Percentiles rank a stretch among this genome's conserved stretches.
These are phyloP conservation scores for Apiospora rasikravindrae DNA, from an alignment of 2,329 filamentous ascomycete species.

Conservation along the genomic window DNA sequence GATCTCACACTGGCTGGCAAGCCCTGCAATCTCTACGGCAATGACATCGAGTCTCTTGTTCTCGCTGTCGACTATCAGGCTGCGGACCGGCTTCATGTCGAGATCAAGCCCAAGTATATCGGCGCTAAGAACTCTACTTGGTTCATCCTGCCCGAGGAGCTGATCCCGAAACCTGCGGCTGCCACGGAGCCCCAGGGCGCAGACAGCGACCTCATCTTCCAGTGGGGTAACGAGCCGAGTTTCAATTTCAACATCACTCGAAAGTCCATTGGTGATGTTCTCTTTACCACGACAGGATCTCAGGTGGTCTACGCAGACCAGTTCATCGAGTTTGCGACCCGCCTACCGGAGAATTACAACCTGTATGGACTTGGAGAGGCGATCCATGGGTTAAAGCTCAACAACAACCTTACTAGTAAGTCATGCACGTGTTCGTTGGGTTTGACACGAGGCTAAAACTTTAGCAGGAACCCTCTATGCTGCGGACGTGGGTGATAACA, in stretches of 20 bases:
- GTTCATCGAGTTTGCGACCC: conserved; percentile 74
- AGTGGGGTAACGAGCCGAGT: conserved; percentile 59
- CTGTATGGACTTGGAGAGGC: conserved; percentile 77
- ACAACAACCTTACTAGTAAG: conserved; percentile 71
- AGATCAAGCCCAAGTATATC: conserved; percentile 71
- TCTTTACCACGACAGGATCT: conserved; percentile 70
- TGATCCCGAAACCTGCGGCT: conserved; percentile 62
- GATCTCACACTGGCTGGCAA: conserved; percentile 71
- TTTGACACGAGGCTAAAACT: background rate
- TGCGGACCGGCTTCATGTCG: conserved; percentile 69
- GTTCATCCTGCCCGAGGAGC: conserved; percentile 68
- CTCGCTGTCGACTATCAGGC: conserved; percentile 73
- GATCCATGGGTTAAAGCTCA: conserved; percentile 73
- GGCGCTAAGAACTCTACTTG: conserved; percentile 66
- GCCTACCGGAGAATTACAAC: conserved; percentile 74
- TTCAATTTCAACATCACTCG: conserved; percentile 72
- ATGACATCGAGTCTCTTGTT: conserved; percentile 69
- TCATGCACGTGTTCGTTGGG: conserved; percentile 15
- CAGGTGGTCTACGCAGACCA: conserved; percentile 77
- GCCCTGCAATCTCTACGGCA: conserved; percentile 79
- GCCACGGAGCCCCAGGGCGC: conserved; percentile 49
- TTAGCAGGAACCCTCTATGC: conserved; percentile 57
- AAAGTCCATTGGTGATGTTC: conserved; percentile 63
- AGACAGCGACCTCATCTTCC: conserved; percentile 59
- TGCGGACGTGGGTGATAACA: conserved; percentile 69